Base-by-base conservation (phyloP, 257 asterid genomes). In the Gardenia jasminoides region DNA sequence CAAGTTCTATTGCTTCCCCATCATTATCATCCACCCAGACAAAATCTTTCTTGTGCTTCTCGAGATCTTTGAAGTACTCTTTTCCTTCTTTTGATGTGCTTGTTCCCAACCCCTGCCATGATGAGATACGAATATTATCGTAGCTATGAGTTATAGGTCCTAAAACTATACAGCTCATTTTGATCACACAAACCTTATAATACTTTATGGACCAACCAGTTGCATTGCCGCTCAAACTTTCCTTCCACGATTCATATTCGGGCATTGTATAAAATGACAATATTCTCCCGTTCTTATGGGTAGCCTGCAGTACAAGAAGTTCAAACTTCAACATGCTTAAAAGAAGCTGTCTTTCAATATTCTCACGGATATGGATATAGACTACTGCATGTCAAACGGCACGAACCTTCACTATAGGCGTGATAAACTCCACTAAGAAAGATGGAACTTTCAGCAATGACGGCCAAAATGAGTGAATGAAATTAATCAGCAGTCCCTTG, bases 1-100 rank as follows among this genome's bases (percentile, higher is more conserved):
- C 99, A 83, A 96, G 97, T 77, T 96, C 99, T 82, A 96, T 93
- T 70, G 99, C 96, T 1, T 96, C 98, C 44, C 94, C 98, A 81
- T 96, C 99, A 77, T 91, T 89, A 2, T 89, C 96, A 86, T 87
- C 88, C 47, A 33, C 92, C 97, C 97, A 96, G 33, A 91, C 65
- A 72, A 93, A 93, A 83, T 96, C 98, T 81, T 96, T 96, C 88
- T 89, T 96, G 89, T 96, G 97, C 85, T 81, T 90, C 31, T 70
- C 88, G 84, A 96, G 93, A 80, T 87, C 96, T 79, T 86, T 83
- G 78, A 96, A 96, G 85, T 96, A 96, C 89, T 93, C 98, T 80
- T 92, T 92, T 6, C 90, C 99, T 91, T 96, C 99, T 78, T 90
- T 86, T 74, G 90, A 86, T 6, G 98, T 93, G 86, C 99, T 93